phyloP scores from a whole-genome alignment of 2,329 filamentous ascomycete species.

The Fusarium cicatricum region DNA sequence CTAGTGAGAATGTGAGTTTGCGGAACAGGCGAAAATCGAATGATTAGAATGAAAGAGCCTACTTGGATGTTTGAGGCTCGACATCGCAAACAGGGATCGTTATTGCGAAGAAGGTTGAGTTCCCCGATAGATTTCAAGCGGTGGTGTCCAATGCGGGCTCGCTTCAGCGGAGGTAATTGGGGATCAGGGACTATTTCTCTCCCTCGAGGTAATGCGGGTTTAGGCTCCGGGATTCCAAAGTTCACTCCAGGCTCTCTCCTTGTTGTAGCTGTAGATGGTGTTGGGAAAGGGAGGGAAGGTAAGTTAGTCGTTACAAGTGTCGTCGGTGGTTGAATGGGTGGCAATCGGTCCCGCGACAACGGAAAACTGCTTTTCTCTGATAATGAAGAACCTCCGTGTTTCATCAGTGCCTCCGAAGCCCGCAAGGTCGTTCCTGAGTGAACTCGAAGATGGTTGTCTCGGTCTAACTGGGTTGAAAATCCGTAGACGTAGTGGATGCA shows the following conservation, averaged over 20 bases:
- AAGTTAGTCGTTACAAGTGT: constrained; percentile 42
- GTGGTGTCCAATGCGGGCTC: constrained; percentile 60
- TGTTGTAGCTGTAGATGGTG: constrained; percentile 41
- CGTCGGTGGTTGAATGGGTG: constrained; percentile 52
- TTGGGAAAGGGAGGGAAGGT: constrained; percentile 43
- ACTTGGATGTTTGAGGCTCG: constrained; percentile 57
- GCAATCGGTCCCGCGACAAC: constrained; percentile 35
- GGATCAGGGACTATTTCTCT: constrained; percentile 60
- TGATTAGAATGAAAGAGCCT: constrained; percentile 32
- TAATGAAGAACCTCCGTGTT: constrained; percentile 18
- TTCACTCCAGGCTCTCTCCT: constrained; percentile 40
- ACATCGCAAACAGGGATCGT: constrained; percentile 61
- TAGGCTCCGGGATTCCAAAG: constrained; percentile 52
- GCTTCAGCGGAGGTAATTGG: constrained; percentile 63
- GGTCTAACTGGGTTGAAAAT: constrained; percentile 59
- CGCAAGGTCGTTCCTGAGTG: constrained; percentile 53
- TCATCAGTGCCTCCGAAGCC: constrained; percentile 55
- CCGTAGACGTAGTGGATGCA: constrained; percentile 68
- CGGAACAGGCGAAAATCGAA: background rate
- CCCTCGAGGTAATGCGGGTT: constrained; percentile 48
- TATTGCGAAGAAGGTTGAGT: constrained; percentile 58
- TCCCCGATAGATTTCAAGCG: constrained; percentile 66
- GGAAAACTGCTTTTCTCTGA: constrained; percentile 24
- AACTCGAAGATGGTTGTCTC: constrained; percentile 59
- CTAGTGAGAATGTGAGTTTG: constrained; percentile 44